Percentiles rank a stretch among this genome's conserved stretches.
These are phyloP conservation scores for Paramarasmius palmivorus DNA, from an alignment of 1,284 basidiomycete genomes.

Conservation along the genomic window DNA sequence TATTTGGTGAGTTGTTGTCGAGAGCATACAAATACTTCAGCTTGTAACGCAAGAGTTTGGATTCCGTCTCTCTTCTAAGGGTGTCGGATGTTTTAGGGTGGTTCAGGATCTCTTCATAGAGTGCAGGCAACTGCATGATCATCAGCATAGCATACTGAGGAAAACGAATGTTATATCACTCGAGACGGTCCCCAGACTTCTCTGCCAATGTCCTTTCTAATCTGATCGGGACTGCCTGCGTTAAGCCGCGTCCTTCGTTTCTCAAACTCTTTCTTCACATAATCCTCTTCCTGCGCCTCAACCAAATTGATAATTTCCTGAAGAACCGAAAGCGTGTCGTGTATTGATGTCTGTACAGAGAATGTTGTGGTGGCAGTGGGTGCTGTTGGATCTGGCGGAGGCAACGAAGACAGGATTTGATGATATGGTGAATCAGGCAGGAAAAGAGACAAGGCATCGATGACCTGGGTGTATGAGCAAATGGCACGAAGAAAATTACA, in stretches of 20 bases:
- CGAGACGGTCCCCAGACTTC: conserved; percentile 64
- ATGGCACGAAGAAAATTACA: conserved; percentile 8
- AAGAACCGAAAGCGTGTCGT: conserved; percentile 66
- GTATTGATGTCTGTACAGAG: conserved; percentile 61
- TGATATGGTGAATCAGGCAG: conserved; percentile 79
- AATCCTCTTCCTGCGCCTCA: conserved; percentile 59
- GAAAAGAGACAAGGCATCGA: conserved; percentile 65
- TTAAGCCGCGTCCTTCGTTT: conserved; percentile 76
- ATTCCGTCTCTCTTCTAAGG: conserved; percentile 67
- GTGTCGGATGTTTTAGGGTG: conserved; percentile 78
- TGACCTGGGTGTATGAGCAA: conserved; percentile 47
- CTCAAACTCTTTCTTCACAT: conserved; percentile 66
- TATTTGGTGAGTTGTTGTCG: conserved; percentile 38
- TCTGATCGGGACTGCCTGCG: conserved; percentile 65
- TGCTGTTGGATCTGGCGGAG: conserved; percentile 75
- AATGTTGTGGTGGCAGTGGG: conserved; percentile 64
- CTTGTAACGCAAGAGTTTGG: conserved; percentile 67
- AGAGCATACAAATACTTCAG: conserved; percentile 59
- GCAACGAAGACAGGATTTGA: conserved; percentile 62
- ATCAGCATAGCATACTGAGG: conserved; percentile 1
- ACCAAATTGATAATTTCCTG: conserved; percentile 67
- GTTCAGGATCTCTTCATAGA: conserved; percentile 76
- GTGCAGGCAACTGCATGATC: conserved; percentile 53
- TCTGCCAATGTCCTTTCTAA: conserved; percentile 65
- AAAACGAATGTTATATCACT: conserved; percentile 35